Base-by-base conservation (phyloP, 768 basidiomycete genomes). In the Termitomyces sp. region DNA sequence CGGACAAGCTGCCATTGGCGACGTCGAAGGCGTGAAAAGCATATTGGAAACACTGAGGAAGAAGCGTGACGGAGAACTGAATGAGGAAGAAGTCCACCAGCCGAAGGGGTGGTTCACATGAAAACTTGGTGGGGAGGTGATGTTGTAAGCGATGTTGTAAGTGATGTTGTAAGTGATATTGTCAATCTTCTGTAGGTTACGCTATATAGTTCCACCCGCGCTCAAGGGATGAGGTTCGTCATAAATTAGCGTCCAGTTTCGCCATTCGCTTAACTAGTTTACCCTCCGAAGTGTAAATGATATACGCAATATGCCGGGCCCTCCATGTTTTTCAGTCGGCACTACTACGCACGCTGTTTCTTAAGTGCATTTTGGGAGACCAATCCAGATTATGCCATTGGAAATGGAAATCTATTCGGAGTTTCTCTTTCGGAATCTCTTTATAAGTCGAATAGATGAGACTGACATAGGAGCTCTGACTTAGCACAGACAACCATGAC, bases 41-140 rank as follows among this genome's bases (percentile, higher is more conserved):
- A 85, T 91, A 15, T 63, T 91, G 65, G 89, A 91, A 60, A 73
- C 70, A 28, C 59, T 91, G 54, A 73, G 88, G 63, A 81, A 81
- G 71, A 78, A 74, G 56, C 72, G 89, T 54, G 89, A 91, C 60
- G 87, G 87, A 0, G 86, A 89, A 62, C 50, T 68, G 28, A 67
- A 73, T 56, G 77, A 74, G 3, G 78, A 80, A 7, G 72, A 75
- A 12, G 68, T 75, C 5, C 58, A 78, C 31, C 70, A 75, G 60
- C 79, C 83, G 1, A 81, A 73, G 54, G 84, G 84, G 17, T 85
- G 80, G 81, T 82, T 83, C 58, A 71, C 71, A 44, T 83, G 60
- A 68, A 35, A 21, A 31, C 19, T 26, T 17, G 42, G n/a, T 19
- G 42, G 14, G 35, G 47, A n/a, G 17, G 28, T n/a, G 11, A 23